phyloP scores from a whole-genome alignment of 1,284 basidiomycete genomes.

The Ustilago trichophora region DNA sequence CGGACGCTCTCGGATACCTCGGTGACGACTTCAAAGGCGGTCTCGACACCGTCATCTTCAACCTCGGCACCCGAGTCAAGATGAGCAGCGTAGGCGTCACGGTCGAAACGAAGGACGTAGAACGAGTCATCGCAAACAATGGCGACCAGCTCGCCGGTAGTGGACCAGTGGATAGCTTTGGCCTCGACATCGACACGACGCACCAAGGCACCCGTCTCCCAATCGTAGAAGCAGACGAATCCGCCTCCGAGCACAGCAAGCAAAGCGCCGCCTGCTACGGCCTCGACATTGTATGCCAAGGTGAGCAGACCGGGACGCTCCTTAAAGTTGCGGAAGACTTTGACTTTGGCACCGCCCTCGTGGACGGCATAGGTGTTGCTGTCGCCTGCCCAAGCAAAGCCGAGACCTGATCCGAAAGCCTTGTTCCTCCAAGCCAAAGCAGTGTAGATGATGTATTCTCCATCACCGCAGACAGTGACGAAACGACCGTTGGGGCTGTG shows the following conservation, averaged over 20 bases:
- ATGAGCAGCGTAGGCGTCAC: conserved; percentile 83
- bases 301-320: conserved; percentile 75
- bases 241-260: conserved; percentile 85
- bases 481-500: conserved; percentile 96
- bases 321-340: conserved; percentile 92
- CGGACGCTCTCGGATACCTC: conserved; percentile 87
- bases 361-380: conserved; percentile 96
- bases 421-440: conserved; percentile 99
- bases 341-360: conserved; percentile 76
- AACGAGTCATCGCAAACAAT: conserved; percentile 89
- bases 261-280: conserved; percentile 85
- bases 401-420: conserved; percentile 88
- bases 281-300: conserved; percentile 84
- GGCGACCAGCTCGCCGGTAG: conserved; percentile 87
- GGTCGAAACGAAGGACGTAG: conserved; percentile 90
- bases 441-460: conserved; percentile 99
- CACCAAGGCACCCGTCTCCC: conserved; percentile 94
- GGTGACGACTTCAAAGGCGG: conserved; percentile 92
- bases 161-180: conserved; percentile 89
- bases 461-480: conserved; percentile 89
- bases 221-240: conserved; percentile 99
- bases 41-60: conserved; percentile 94
- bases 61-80: conserved; percentile 79
- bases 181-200: conserved; percentile 94
- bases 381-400: conserved; percentile 96